phyloP scores from a whole-genome alignment of 1,139 yeast species.

The Diutina neorugosa region DNA sequence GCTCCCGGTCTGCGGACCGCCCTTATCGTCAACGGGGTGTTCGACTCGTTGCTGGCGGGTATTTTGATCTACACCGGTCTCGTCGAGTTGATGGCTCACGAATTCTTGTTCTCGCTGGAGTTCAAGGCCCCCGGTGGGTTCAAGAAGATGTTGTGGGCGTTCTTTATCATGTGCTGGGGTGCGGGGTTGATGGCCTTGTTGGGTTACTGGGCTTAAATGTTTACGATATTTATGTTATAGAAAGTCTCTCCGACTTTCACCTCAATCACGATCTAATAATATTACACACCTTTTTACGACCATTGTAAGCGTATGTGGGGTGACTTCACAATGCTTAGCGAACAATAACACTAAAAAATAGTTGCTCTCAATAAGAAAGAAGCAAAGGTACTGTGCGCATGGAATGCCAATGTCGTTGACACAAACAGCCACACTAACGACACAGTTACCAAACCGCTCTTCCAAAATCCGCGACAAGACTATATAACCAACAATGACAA shows the following conservation, averaged over 20 bases:
- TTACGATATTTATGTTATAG: neutral
- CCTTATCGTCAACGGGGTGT: slow-evolving; percentile 61
- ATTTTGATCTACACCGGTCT: slow-evolving; percentile 76
- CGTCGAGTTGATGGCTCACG: slow-evolving; percentile 83
- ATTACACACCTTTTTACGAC: neutral
- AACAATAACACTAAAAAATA: too few species aligned
- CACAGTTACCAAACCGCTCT: too few species aligned
- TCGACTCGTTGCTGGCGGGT: slow-evolving; percentile 80
- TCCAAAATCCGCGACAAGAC: too few species aligned
- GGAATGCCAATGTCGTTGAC: too few species aligned
- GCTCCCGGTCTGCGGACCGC: slow-evolving; percentile 48
- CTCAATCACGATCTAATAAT: neutral
- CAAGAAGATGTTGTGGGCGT: slow-evolving; percentile 24
- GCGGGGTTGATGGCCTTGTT: slow-evolving; percentile 77
- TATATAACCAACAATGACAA: too few species aligned
- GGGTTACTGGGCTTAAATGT: slow-evolving; percentile 70
- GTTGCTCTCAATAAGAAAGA: too few species aligned
- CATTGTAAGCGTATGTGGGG: too few species aligned
- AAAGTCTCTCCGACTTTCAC: neutral
- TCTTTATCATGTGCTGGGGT: slow-evolving; percentile 44
- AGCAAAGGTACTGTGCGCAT: too few species aligned
- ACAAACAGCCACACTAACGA: too few species aligned
- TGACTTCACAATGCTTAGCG: too few species aligned
- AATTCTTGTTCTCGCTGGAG: slow-evolving; percentile 60
- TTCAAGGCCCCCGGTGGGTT: slow-evolving; percentile 40